Conservation (phyloP, 73 alveolate species). For the Paramecium octaurelia region DNA sequence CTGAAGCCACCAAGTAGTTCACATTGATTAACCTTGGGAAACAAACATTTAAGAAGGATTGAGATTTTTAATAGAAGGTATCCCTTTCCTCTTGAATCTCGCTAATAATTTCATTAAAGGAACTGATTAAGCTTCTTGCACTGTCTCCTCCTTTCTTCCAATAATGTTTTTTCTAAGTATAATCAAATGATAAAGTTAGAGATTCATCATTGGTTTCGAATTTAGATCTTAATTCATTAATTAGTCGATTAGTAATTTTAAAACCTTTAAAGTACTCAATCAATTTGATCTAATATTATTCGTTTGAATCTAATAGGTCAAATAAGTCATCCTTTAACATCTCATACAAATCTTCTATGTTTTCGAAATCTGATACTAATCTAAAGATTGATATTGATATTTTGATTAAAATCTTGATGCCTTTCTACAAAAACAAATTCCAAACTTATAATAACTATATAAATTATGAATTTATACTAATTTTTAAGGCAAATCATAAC, state of each 20-base stretch:
- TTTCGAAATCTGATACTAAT: background rate
- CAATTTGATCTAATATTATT: background rate
- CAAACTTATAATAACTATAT: background rate
- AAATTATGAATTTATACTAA: background rate
- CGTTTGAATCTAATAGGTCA: background rate
- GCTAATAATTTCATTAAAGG: background rate
- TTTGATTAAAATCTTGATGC: background rate
- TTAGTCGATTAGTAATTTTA: background rate
- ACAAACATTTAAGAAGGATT: constrained; percentile 21
- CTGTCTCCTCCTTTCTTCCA: constrained; percentile 9
- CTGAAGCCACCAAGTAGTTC: background rate
- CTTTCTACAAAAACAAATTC: background rate
- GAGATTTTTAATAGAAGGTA: background rate
- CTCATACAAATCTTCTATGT: background rate
- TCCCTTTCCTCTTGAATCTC: background rate
- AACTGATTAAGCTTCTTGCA: background rate
- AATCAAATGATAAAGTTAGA: background rate
- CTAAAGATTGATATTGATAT: background rate
- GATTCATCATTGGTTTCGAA: background rate
- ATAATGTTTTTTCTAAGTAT: background rate
- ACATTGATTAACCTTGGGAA: background rate
- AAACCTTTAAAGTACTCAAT: background rate
- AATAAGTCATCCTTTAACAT: background rate
- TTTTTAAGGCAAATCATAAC: background rate
- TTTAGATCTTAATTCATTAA: background rate